Evolutionary conservation across 192 early-diverging fungal genomes (phyloP).

Genomic region (Geranomyces michiganensis): DNA sequence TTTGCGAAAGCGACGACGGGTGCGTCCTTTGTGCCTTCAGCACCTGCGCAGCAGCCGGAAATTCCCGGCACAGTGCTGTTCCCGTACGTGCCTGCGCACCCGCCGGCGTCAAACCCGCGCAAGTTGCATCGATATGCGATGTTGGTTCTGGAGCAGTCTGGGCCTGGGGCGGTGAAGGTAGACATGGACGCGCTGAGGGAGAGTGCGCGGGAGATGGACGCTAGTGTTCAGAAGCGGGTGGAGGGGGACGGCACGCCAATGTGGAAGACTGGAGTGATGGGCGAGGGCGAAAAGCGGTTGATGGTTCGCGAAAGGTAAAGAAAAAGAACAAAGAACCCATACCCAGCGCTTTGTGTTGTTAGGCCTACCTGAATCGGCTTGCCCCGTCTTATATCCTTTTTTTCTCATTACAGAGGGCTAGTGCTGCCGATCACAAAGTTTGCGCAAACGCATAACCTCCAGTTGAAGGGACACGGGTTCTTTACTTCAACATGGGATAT

Average conservation of each 20-base stretch:
- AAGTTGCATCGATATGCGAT: constrained; percentile 51
- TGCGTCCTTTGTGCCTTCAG: constrained; percentile 30
- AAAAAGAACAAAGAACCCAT: too few relatives aligned
- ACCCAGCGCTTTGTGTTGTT: too few relatives aligned
- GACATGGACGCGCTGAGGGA: constrained; percentile 27
- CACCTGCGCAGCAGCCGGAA: constrained; percentile 26
- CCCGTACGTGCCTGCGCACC: constrained; percentile 58
- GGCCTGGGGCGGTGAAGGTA: constrained; percentile 20
- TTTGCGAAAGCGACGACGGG: constrained; percentile 18
- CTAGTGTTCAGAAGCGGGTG: neutral
- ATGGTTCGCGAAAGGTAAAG: constrained; percentile 37
- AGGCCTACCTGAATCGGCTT: neutral
- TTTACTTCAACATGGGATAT: constrained; percentile 49
- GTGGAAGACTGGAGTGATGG: constrained; percentile 10
- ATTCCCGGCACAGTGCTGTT: constrained; percentile 51
- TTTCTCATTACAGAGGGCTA: constrained; percentile 23
- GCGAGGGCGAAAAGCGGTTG: constrained; percentile 39
- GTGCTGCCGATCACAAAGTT: constrained; percentile 47
- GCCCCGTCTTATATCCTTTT: neutral
- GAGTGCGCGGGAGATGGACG: constrained; percentile 10
- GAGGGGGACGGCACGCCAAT: constrained; percentile 1
- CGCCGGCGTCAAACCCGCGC: constrained; percentile 50
- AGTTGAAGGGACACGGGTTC: constrained; percentile 50
- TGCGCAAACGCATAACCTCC: constrained; percentile 31
- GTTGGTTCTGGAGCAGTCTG: constrained; percentile 41